Base-by-base conservation (phyloP, 495 filamentous ascomycete genomes). In the Daldinia grandis region DNA sequence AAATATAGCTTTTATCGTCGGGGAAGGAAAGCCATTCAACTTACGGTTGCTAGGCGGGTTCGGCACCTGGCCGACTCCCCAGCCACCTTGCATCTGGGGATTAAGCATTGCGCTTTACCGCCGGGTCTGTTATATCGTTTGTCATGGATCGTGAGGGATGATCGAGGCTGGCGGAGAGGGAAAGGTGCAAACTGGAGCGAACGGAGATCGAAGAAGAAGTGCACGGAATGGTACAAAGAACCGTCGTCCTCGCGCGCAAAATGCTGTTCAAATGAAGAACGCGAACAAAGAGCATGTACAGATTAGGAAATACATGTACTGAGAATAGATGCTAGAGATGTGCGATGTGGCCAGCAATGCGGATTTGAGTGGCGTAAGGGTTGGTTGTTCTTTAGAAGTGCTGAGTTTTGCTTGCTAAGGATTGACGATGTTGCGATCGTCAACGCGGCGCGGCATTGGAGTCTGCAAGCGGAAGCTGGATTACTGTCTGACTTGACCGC, bases 31-130 rank as follows among this genome's bases (percentile, higher is more conserved):
- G 62, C 58, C 57, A 56, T 49, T 65, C 56, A 66, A 77, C 75
- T 77, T 77, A 77, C 75, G 73, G 69, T 77, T 77, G 63, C 27
- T 63, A 57, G 66, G 59, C 57, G 61, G 57, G 42, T 54, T 62
- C 66, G 72, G 33, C 61, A 17, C 37, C 28, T 42, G 57, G 62
- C 64, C 62, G 55, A 51, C 38, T 64, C 72, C 75, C 75, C 75
- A 77, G 64, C 70, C 67, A 67, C 66, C 69, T 55, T 77, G 69
- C 25, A 47, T 69, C 72, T 66, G 58, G 58, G 69, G 17, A 70
- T 72, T 67, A 72, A 70, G 42, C 75, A 77, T 77, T 56, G 69
- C 67, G 73, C 28, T 61, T 56, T 37, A 25, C 56, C 55, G 55
- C 50, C 31, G 19, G 42, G 30, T 49, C 19, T 53, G 9, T 7